Base-by-base conservation (phyloP, 108 stramenopile species). In the Cyclotella cryptica region DNA sequence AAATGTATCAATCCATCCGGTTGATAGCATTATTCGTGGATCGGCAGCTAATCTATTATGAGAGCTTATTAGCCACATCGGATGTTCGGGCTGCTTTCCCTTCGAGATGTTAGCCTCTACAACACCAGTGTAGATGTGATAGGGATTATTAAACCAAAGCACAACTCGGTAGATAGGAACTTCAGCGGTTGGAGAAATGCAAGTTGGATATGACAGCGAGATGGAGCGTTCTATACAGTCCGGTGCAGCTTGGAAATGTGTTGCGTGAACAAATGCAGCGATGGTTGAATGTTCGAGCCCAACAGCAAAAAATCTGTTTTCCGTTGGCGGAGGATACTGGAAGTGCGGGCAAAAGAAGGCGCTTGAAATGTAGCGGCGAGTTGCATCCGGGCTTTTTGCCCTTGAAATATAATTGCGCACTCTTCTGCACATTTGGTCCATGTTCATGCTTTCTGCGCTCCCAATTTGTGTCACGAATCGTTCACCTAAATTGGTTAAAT, bases 1-100 rank as follows among this genome's bases (percentile, higher is more conserved):
- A 42, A 71, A 71, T 22, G 54, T 3, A 52, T 71, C 70, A 13
- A 71, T 71, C 70, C 70, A 71, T 46, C 70, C 70, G 26, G 70
- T 71, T 10, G 42, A 44, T 9, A 71, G 57, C 10, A 42, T 28
- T 21, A 71, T 42, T 27, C 24, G 44, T 15, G 47, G 43, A 43
- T 58, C 55, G 17, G 49, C 29, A 13, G 70, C 39, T 7, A 71
- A 43, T 17, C 58, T 71, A 7, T 71, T 58, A 44, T 60, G 70
- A 3, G 40, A 35, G 17, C 42, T 44, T 24, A 71, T 59, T 24
- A 71, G 42, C 70, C 70, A 71, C 70, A 71, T 71, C 0, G 70
- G 70, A 15, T 71, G 70, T 43, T 71, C 70, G 21, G 54, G 57
- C 17, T 60, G 70, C 22, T 30, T 59, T 27, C 57, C 54, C 57